Base-by-base conservation (phyloP, 768 basidiomycete species). In the Pulveroboletus sp. region DNA sequence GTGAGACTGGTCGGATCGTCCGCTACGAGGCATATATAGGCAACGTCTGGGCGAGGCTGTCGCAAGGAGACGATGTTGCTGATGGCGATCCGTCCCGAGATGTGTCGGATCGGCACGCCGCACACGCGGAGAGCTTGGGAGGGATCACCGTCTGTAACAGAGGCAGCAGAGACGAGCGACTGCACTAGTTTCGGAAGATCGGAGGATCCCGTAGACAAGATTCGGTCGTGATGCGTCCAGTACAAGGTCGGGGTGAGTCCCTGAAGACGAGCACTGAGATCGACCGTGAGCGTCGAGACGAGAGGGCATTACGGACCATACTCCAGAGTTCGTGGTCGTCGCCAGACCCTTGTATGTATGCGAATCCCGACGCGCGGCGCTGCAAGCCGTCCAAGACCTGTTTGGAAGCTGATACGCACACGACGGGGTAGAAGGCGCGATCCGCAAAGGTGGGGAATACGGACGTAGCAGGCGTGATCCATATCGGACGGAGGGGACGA, bases 261-360 rank as follows among this genome's bases (percentile, higher is more conserved):
- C 86, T 91, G 56, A 35, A n/a, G 31, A 22, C 23, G 43, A 27
- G 14, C 8, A 2, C 22, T 19, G 17, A 32, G 11, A 29, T 19
- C 19, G 6, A 22, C 22, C 12, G 3, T 24, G 14, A 36, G 22
- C 34, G 17, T 26, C 12, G 26, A 37, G 31, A 24, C 2, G 42
- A 45, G 38, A 31, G 39, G 12, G 26, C 19, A 26, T 6, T 14
- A 63, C 73, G 26, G 47, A 88, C 89, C 80, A 80, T 79, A 24
- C 84, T 78, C 93, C 92, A 94, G 6, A 87, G 73, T 66, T 96
- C 93, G 61, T 94, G 91, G 59, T 98, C 95, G 60, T 97, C 95
- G 0, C 93, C 95, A 0, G 89, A 90, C 1, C 95, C 95, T 65
- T 95, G 93, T 8, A 97, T 80, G 63, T 97, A 97, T 19, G 82